Evolutionary conservation across 2,329 filamentous ascomycete species (phyloP), one percentile per base, ranked within the genome.

Genomic region (Hymenoscyphus albidus): DNA sequence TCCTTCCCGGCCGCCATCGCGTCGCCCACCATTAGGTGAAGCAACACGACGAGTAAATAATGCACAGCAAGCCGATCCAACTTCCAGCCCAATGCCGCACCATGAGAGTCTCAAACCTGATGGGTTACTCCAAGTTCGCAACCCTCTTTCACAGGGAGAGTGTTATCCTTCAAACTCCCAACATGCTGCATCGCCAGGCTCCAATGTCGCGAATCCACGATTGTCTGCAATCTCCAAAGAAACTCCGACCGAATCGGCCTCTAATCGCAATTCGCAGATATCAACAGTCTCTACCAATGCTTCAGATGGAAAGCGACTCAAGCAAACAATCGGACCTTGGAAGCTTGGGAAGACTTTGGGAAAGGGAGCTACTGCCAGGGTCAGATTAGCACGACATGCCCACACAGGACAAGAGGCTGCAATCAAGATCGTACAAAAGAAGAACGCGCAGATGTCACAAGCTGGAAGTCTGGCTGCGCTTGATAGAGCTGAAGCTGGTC

Each of bases 391-490:
- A 27, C 88, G 92, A 68, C 93, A 99, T 78, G 84, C 82, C 31
- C 78, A 86, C 27, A 95, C 92, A 3, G 86, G 90, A 10, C 89
- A 97, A 73, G 83, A 89, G 59, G 95, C 93, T 3, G 95, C 95
- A 1, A 90, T 97, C 74, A 99, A 99, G 80, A 98, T 99, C 72
- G 91, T 99, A 35, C 92, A 92, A 64, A 93, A 96, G 76, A 85
- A 85, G 64, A 90, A 87, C 61, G 92, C 91, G 13, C 88, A 91
- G 66, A 85, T 93, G 73, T 89, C 92, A 1, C 90, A 95, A 68
- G 92, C 93, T 61, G 88, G 92, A 70, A 97, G 93, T 76, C 83
- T 97, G 75, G 90, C 90, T 14, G 89, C 91, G 59, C 85, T 97
- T 68, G 92, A 94, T 74, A 85, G 88, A 70, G 90, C 88, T 76